Conservation (phyloP, 768 basidiomycete genomes). For the Coprinopsis marcescibilis region DNA sequence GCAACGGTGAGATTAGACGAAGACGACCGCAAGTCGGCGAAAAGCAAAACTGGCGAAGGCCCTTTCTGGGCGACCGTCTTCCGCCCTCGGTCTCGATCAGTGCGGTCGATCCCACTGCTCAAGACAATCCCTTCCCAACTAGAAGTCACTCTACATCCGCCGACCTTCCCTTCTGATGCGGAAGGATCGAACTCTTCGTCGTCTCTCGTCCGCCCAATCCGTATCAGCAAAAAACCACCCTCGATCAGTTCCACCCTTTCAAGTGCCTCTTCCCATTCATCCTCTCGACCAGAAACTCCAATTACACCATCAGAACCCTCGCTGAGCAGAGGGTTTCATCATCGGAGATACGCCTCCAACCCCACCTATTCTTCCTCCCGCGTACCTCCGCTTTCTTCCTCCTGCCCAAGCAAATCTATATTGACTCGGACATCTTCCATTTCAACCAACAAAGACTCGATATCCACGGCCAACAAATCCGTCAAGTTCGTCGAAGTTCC, state of each 20-base stretch:
- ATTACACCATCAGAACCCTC: conserved; percentile 16
- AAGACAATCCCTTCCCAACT: conserved; percentile 29
- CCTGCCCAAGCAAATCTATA: conserved; percentile 49
- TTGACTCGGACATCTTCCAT: conserved; percentile 49
- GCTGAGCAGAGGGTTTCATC: conserved; percentile 15
- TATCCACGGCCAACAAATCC: conserved; percentile 38
- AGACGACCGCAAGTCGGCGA: neutral
- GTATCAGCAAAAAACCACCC: conserved; percentile 13
- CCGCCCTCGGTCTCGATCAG: conserved; percentile 29
- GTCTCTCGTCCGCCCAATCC: conserved; percentile 10
- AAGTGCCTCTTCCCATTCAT: conserved; percentile 21
- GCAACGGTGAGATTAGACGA: neutral
- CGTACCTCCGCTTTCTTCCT: conserved; percentile 20
- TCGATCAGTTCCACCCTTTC: conserved; percentile 26
- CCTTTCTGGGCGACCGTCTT: conserved; percentile 35
- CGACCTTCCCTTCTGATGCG: conserved; percentile 6
- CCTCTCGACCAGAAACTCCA: conserved; percentile 26
- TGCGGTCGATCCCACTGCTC: conserved; percentile 27
- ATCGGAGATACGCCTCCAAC: conserved; percentile 15
- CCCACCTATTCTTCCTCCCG: conserved; percentile 10
- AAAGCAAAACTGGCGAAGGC: conserved; percentile 13
- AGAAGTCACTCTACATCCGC: conserved; percentile 20
- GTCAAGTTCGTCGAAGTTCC: conserved; percentile 70
- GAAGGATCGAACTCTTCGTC: conserved; percentile 3
- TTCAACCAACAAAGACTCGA: conserved; percentile 33